Base-by-base conservation (phyloP, 208 protist genomes). In the Vickermania ingenoplastis region DNA sequence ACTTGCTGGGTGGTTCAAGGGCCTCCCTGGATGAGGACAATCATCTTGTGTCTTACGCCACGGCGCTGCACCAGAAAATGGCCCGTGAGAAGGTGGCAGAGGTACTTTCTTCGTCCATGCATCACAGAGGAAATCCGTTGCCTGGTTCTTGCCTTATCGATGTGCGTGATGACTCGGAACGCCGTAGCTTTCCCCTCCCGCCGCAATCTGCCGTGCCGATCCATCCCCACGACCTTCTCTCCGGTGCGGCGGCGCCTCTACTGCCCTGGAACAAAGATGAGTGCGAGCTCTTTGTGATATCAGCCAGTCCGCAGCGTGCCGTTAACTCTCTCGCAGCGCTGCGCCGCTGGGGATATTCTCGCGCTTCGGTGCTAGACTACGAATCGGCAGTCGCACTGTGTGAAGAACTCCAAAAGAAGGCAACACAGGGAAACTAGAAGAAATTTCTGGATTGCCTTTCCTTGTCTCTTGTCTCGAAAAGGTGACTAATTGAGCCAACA, bases 181-280 rank as follows among this genome's bases (percentile, higher is more conserved):
- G 77, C 7, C 53, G 31, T 21, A 71, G 13, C 49, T 85, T 13
- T 0, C 24, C 17, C 28, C 51, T 3, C 22, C 66, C 17, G 53
- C 65, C 23, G 17, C 23, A 30, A 0, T 22, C 53, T 26, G 73
- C 77, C 13, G 76, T 87, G 17, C 60, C 70, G 1, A 50, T 94
- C 7, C 87, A 94, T 53, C 81, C 65, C 11, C 81, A 91, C 52
- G 87, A 94, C 61, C 51, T 94, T 31, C 69, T 91, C 26, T 91
- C 83, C 29, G 87, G 87, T 3, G 87, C 87, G 0, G 77, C 75
- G 0, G 59, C 54, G n/a, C 79, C 79, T 1, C 66, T 94, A 14
- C 75, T 94, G 28, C 87, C 87, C 1, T 1, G 36, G n/a, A 25
- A 83, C 48, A 80, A 77, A 58, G 25, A 45, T 0, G 41, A 2